phyloP scores from a whole-genome alignment of 2,329 filamentous ascomycete species.

The Fusarium succisae region DNA sequence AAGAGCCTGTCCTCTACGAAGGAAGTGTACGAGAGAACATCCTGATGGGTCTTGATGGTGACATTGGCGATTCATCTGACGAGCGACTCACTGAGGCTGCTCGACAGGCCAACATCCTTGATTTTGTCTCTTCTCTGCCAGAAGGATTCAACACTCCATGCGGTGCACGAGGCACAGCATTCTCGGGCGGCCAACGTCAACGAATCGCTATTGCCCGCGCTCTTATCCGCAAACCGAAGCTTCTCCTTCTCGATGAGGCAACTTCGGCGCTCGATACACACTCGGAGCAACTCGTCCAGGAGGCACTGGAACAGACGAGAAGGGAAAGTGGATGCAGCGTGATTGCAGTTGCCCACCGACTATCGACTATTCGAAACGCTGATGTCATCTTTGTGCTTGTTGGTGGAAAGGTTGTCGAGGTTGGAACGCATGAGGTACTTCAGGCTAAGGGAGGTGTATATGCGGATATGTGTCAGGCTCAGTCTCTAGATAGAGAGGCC shows the following conservation, averaged over 20 bases:
- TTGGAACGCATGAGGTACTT: slow-evolving; percentile 67
- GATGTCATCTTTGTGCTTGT: slow-evolving; percentile 71
- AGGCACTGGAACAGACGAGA: slow-evolving; percentile 54
- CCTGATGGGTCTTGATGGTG: slow-evolving; percentile 50
- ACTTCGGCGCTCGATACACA: slow-evolving; percentile 67
- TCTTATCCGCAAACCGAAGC: slow-evolving; percentile 68
- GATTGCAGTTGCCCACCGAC: slow-evolving; percentile 67
- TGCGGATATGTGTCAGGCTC: slow-evolving; percentile 30
- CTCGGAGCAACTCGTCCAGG: slow-evolving; percentile 67
- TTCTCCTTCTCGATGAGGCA: slow-evolving; percentile 75
- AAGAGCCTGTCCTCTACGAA: slow-evolving; percentile 53
- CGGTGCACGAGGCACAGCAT: slow-evolving; percentile 68
- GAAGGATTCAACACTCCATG: slow-evolving; percentile 66
- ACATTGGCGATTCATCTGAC: slow-evolving; percentile 27
- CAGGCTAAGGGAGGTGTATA: slow-evolving; percentile 48
- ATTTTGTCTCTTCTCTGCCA: slow-evolving; percentile 49
- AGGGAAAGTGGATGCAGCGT: slow-evolving; percentile 55
- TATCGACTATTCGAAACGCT: slow-evolving; percentile 64
- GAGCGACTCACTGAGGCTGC: slow-evolving; percentile 54
- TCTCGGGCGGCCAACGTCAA: slow-evolving; percentile 74
- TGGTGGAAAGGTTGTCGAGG: slow-evolving; percentile 64
- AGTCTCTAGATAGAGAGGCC: slow-evolving; percentile 16
- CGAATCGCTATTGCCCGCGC: slow-evolving; percentile 73
- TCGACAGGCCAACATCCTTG: slow-evolving; percentile 57
- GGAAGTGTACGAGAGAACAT: slow-evolving; percentile 66